These are phyloP conservation scores for Penicillium paxilli DNA, from an alignment of 495 filamentous ascomycete genomes.

Conservation along the genomic window DNA sequence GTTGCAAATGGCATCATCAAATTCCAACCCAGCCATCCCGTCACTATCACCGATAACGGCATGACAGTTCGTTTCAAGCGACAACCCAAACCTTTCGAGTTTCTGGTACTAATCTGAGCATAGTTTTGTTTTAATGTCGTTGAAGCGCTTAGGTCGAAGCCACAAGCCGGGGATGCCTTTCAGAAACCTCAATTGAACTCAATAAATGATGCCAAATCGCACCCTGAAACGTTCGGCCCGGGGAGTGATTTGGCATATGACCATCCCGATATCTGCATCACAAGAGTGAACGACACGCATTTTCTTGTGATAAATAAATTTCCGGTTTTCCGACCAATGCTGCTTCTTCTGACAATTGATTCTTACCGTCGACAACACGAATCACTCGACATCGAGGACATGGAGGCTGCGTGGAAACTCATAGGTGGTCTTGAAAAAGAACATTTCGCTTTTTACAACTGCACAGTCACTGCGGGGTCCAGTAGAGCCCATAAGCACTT, in stretches of 20 bases:
- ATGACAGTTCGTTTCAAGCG: conserved; percentile 11
- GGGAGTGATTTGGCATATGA: conserved; percentile 16
- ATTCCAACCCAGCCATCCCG: conserved; percentile 10
- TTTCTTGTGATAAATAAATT: conserved; percentile 42
- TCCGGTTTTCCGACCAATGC: conserved; percentile 37
- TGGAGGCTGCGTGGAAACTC: conserved; percentile 20
- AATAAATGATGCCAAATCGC: not conserved
- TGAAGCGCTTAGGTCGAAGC: conserved; percentile 6
- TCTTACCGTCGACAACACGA: conserved; percentile 37
- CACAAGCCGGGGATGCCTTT: conserved; percentile 10
- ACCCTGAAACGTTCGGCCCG: conserved; percentile 7
- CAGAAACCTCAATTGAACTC: not conserved
- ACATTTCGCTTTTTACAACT: conserved; percentile 37
- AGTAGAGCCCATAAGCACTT: conserved; percentile 47
- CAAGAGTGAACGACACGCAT: conserved; percentile 25
- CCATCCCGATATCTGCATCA: conserved; percentile 13
- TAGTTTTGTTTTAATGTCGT: conserved; percentile 15
- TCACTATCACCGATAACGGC: conserved; percentile 7
- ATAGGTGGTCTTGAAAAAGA: conserved; percentile 15
- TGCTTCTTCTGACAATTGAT: conserved; percentile 38
- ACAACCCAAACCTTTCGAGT: not conserved
- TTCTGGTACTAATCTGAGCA: not conserved
- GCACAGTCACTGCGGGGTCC: conserved; percentile 33
- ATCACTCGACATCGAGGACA: conserved; percentile 17
- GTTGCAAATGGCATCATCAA: conserved; percentile 11